Percentiles rank a stretch among this genome's conserved stretches.
These are phyloP conservation scores for Arbutus unedo DNA, from an alignment of 148 eudicot species.

Conservation along the genomic window DNA sequence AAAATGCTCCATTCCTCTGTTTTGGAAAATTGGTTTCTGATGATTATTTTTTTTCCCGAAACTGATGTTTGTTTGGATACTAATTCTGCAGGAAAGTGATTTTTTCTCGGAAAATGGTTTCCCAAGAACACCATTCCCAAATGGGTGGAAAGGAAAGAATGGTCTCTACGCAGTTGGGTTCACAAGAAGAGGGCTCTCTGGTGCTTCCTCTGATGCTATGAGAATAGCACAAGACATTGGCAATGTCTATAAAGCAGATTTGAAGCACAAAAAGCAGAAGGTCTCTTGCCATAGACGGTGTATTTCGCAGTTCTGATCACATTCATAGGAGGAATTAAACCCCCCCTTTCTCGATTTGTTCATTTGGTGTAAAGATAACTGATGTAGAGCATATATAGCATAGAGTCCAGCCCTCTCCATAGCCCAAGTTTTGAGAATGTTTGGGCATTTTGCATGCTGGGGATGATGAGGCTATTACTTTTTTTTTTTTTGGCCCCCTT, in stretches of 20 bases:
- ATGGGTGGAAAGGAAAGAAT: slow-evolving; percentile 78
- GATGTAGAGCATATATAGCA: slow-evolving; percentile 25
- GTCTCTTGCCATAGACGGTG: slow-evolving; percentile 63
- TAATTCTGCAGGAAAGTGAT: slow-evolving; percentile 54
- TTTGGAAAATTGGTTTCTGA: background rate
- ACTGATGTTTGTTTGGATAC: slow-evolving; percentile 21
- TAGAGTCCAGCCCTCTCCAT: slow-evolving; percentile 68
- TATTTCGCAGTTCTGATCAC: slow-evolving; percentile 64
- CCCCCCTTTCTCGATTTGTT: background rate
- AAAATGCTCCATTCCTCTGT: slow-evolving; percentile 25
- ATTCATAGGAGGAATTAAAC: no score
- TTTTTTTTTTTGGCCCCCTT: background rate
- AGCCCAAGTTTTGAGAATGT: slow-evolving; percentile 56
- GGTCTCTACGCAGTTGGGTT: slow-evolving; percentile 94
- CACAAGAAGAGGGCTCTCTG: slow-evolving; percentile 82
- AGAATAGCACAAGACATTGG: slow-evolving; percentile 70
- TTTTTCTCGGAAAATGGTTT: slow-evolving; percentile 75
- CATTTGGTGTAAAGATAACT: slow-evolving; percentile 14
- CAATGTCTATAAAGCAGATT: slow-evolving; percentile 54
- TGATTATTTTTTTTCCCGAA: background rate
- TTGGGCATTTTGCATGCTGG: slow-evolving; percentile 54
- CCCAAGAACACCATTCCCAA: slow-evolving; percentile 67
- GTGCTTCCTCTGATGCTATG: slow-evolving; percentile 68
- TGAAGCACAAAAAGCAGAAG: slow-evolving; percentile 57
- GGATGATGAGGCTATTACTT: slow-evolving; percentile 63